Evolutionary conservation across 306 rosid species (phyloP).

Genomic region (Betula pendula): DNA sequence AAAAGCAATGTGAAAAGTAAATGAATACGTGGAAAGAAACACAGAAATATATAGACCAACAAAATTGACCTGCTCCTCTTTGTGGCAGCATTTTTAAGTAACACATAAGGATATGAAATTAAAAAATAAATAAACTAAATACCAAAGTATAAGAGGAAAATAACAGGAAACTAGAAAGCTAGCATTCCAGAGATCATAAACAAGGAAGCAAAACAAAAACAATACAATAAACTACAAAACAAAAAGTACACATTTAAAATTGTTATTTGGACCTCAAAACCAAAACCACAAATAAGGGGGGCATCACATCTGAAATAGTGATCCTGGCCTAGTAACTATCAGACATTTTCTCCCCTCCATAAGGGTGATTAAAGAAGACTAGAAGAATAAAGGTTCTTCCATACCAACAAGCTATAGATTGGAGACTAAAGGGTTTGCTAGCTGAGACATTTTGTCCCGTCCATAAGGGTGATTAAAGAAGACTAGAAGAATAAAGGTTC

Average conservation of each 20-base stretch:
- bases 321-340: neutral
- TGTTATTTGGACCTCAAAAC: neutral
- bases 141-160: neutral
- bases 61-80: neutral
- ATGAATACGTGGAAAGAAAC: neutral
- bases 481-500: slow-evolving; percentile 6
- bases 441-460: neutral
- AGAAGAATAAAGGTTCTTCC: slow-evolving; percentile 3
- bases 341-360: neutral
- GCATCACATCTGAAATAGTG: neutral
- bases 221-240: neutral
- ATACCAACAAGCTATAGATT: neutral
- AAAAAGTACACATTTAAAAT: neutral
- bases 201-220: neutral
- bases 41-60: neutral
- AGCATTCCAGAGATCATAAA: neutral
- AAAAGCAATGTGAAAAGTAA: neutral
- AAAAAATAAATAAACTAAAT: neutral
- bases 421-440: neutral
- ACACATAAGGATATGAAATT: neutral
- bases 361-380: neutral
- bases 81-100: neutral
- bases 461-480: neutral
- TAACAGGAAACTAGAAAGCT: neutral
- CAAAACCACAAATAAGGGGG: neutral